These are phyloP conservation scores for Ustilaginoidea virens DNA, from an alignment of 2,329 filamentous ascomycete species.

Conservation along the genomic window DNA sequence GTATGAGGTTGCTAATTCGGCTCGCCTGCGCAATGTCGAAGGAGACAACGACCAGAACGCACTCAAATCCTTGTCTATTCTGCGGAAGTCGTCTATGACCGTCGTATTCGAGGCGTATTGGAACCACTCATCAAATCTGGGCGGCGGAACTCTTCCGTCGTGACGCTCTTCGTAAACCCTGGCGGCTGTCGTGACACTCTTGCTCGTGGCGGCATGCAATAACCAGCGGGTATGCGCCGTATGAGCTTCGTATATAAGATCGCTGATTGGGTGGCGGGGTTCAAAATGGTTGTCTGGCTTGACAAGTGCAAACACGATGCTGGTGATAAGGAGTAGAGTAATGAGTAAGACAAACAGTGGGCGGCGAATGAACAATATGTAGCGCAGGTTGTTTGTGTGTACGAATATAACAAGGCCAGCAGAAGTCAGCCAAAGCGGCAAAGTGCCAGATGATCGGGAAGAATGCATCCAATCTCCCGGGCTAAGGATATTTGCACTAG, in stretches of 20 bases:
- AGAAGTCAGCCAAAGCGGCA: slow-evolving; percentile 23
- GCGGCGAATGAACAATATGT: slow-evolving; percentile 26
- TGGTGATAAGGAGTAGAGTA: slow-evolving; percentile 19
- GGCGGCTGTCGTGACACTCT: slow-evolving; percentile 29
- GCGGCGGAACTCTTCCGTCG: slow-evolving; percentile 56
- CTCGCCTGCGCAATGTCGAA: slow-evolving; percentile 47
- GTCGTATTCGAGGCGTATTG: slow-evolving; percentile 57
- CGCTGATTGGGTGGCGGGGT: slow-evolving; percentile 29
- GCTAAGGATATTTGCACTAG: slow-evolving; percentile 18
- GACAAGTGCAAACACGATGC: slow-evolving; percentile 20
- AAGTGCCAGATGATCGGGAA: slow-evolving; percentile 18
- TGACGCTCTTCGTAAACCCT: slow-evolving; percentile 35
- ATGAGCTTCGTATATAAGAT: slow-evolving; percentile 32
- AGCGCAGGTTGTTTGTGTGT: slow-evolving; percentile 26
- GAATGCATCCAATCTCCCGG: slow-evolving; percentile 31
- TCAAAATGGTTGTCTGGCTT: slow-evolving; percentile 14
- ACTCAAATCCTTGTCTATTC: slow-evolving; percentile 57
- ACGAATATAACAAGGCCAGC: slow-evolving; percentile 26
- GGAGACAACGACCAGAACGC: slow-evolving; percentile 68
- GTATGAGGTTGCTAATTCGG: slow-evolving; percentile 21
- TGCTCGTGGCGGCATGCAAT: slow-evolving; percentile 28
- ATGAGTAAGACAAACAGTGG: slow-evolving; percentile 24
- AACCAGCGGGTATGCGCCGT: slow-evolving; percentile 34
- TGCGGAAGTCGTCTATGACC: slow-evolving; percentile 68
- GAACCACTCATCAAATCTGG: slow-evolving; percentile 75